Percentiles rank a stretch among this genome's conserved stretches.
These are phyloP conservation scores for Ustilago vetiveriae DNA, from an alignment of 1,284 basidiomycete species.

Conservation along the genomic window DNA sequence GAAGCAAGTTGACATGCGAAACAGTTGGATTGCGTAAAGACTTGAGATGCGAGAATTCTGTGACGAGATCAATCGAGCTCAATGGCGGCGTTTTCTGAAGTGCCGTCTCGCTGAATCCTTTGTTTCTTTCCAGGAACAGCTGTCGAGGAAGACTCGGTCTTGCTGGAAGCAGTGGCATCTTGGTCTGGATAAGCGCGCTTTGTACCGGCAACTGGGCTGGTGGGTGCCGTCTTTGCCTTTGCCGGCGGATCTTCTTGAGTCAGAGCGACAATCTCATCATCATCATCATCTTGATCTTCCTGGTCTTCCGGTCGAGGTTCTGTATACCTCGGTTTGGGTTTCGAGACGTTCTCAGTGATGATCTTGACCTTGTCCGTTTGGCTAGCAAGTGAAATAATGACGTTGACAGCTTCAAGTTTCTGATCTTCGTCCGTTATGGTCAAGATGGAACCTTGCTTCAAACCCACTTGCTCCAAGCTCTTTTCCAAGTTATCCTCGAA, in stretches of 20 bases:
- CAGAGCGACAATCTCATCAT: neutral
- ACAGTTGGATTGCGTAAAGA: too few species aligned
- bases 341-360: constrained; percentile 2
- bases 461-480: constrained; percentile 76
- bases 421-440: constrained; percentile 84
- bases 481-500: constrained; percentile 84
- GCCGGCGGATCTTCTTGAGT: neutral
- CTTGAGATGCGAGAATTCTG: too few species aligned
- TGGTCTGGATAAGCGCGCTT: constrained; percentile 27
- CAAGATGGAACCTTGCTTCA: constrained; percentile 79
- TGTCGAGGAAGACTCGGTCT: too few species aligned
- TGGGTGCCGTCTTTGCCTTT: neutral
- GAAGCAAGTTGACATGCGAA: too few species aligned
- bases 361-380: constrained; percentile 12
- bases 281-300: constrained; percentile 1
- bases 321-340: constrained; percentile 6
- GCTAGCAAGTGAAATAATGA: constrained; percentile 35
- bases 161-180: neutral
- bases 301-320: neutral
- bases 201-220: constrained; percentile 7
- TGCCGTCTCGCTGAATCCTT: constrained; percentile 11
- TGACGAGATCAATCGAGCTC: constrained; percentile 13
- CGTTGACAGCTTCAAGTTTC: constrained; percentile 39
- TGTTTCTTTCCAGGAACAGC: constrained; percentile 16
- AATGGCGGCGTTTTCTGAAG: constrained; percentile 10